Evolutionary conservation across 306 rosid species (phyloP).

Genomic region (Dryas octopetala): DNA sequence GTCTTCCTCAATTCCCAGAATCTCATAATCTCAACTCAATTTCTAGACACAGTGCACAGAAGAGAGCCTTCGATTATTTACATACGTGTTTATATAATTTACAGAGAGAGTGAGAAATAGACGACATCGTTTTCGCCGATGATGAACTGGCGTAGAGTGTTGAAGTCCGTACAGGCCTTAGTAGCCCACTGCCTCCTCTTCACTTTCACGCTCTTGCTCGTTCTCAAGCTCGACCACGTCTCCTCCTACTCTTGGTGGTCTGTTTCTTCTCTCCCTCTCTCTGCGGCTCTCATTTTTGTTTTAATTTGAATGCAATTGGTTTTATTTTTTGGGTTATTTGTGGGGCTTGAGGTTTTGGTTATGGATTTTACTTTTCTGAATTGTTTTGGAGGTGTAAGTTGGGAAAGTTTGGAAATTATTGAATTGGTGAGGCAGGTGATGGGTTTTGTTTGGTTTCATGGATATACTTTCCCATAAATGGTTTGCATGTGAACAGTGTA

Average conservation of each 20-base stretch:
- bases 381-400: not conserved
- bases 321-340: not conserved
- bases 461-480: not conserved
- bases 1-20: not conserved
- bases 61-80: no score
- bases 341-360: conserved; percentile 6
- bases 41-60: no score
- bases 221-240: conserved; percentile 83
- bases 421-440: not conserved
- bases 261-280: conserved; percentile 24
- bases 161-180: conserved; percentile 81
- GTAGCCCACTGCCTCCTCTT: conserved; percentile 77
- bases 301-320: not conserved
- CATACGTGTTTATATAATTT: no score
- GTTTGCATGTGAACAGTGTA: not conserved
- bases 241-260: conserved; percentile 90
- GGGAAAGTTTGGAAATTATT: conserved; percentile 15
- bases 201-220: conserved; percentile 79
- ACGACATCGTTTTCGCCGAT: conserved; percentile 17
- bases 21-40: not conserved
- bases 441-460: not conserved
- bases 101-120: not conserved
- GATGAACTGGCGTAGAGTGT: conserved; percentile 93
- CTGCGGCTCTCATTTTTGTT: not conserved
- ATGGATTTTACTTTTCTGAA: not conserved